These are phyloP conservation scores for Petasospora rhodanensis DNA, from an alignment of 1,139 yeast genomes.

Conservation along the genomic window DNA sequence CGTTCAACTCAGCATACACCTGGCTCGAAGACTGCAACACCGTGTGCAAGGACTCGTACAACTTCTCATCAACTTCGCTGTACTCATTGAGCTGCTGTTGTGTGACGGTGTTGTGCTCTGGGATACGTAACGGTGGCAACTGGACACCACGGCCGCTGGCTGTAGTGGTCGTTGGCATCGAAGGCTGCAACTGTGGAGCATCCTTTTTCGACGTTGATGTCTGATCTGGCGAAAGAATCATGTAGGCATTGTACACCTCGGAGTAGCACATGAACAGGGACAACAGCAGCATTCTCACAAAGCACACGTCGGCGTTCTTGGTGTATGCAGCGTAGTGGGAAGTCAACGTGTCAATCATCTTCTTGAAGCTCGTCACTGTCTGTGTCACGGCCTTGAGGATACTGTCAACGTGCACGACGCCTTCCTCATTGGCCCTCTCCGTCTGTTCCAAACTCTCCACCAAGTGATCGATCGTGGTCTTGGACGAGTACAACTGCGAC, in stretches of 20 bases:
- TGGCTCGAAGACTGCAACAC: constrained; percentile 77
- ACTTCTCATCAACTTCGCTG: constrained; percentile 65
- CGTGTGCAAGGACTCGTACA: constrained; percentile 66
- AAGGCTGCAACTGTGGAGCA: neutral
- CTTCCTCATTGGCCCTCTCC: constrained; percentile 8
- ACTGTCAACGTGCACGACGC: constrained; percentile 25
- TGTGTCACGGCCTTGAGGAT: constrained; percentile 33
- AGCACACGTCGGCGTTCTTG: constrained; percentile 59
- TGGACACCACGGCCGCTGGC: constrained; percentile 6
- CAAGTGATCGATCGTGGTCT: constrained; percentile 53
- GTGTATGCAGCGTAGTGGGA: constrained; percentile 46
- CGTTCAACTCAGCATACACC: constrained; percentile 74
- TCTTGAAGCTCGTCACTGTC: constrained; percentile 43
- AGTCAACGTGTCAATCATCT: constrained; percentile 44
- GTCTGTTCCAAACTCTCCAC: constrained; percentile 53
- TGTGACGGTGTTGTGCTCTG: constrained; percentile 23
- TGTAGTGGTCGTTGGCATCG: constrained; percentile 10
- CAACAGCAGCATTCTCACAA: constrained; percentile 67
- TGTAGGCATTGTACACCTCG: constrained; percentile 74
- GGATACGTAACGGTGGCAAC: constrained; percentile 21
- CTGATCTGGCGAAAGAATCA: constrained; percentile 43
- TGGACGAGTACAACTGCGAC: constrained; percentile 49
- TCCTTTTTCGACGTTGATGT: constrained; percentile 9
- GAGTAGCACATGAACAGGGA: constrained; percentile 68
- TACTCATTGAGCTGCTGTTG: constrained; percentile 31